A percentile compares a stretch with the other conserved stretches of the same genome.
These are phyloP conservation scores for Chlorencoelia australis DNA, from an alignment of 2,329 filamentous ascomycete genomes.

Conservation along the genomic window DNA sequence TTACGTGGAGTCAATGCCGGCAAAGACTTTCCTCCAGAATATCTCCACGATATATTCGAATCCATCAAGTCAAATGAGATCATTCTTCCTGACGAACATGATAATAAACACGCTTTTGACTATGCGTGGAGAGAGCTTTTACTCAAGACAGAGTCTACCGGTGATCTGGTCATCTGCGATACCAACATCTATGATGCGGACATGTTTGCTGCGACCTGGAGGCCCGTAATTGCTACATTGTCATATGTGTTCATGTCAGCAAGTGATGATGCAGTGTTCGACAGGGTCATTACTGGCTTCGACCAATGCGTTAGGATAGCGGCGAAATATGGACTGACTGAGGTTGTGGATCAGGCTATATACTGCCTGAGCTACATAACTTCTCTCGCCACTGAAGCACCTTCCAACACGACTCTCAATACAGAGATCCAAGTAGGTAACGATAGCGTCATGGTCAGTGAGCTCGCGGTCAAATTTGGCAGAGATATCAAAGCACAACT, in stretches of 20 bases:
- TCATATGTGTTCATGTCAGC: conserved; percentile 99
- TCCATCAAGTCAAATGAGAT: conserved; percentile 92
- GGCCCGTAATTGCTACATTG: conserved; percentile 83
- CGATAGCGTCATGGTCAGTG: conserved; percentile 95
- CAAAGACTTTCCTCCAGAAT: conserved; percentile 74
- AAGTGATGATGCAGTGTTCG: conserved; percentile 91
- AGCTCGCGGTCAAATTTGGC: conserved; percentile 91
- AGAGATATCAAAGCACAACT: conserved; percentile 89
- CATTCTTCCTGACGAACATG: conserved; percentile 92
- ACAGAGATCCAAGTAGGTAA: conserved; percentile 91
- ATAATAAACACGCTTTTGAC: conserved; percentile 93
- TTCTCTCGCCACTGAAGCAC: conserved; percentile 64
- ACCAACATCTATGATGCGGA: conserved; percentile 95
- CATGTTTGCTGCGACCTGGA: conserved; percentile 96
- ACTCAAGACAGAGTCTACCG: conserved; percentile 69
- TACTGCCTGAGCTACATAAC: conserved; percentile 86
- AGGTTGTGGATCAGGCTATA: conserved; percentile 87
- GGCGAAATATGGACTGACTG: conserved; percentile 68
- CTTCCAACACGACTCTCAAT: conserved; percentile 79
- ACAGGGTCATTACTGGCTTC: conserved; percentile 85
- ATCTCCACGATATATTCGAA: conserved; percentile 77
- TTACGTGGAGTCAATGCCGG: conserved; percentile 82
- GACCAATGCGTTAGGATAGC: conserved; percentile 94
- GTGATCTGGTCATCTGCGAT: conserved; percentile 66
- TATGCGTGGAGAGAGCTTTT: conserved; percentile 95